A percentile compares a stretch with the other conserved stretches of the same genome.
phyloP scores from a whole-genome alignment of 352 stramenopile genomes.

The Globisporangium recalcitrans region DNA sequence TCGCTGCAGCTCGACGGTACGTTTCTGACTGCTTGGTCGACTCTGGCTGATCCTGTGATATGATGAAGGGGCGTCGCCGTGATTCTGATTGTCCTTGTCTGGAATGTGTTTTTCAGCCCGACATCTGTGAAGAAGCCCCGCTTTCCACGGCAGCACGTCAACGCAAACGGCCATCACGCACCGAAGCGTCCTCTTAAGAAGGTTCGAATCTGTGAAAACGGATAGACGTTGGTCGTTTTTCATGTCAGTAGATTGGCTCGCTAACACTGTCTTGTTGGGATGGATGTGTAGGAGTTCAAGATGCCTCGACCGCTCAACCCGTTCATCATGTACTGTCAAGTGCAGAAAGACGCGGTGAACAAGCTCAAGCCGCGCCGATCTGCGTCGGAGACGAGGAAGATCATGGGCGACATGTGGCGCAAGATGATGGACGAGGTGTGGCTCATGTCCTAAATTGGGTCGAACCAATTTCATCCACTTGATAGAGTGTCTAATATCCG shows the following conservation, averaged over 20 bases:
- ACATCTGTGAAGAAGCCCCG: slow-evolving; percentile 38
- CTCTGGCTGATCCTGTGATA: not conserved
- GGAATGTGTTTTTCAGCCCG: slow-evolving; percentile 22
- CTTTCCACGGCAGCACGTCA: slow-evolving; percentile 9
- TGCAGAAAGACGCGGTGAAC: slow-evolving; percentile 60
- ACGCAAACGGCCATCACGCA: slow-evolving; percentile 22
- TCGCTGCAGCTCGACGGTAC: slow-evolving; percentile 32
- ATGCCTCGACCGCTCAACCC: slow-evolving; percentile 66
- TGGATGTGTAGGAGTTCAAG: slow-evolving; percentile 22
- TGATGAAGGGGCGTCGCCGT: not conserved
- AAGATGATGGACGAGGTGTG: slow-evolving; percentile 66
- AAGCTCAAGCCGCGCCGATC: slow-evolving; percentile 51
- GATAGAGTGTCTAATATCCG: not conserved
- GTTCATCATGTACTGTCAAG: slow-evolving; percentile 81
- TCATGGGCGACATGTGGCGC: slow-evolving; percentile 81
- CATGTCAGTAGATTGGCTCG: too few species aligned
- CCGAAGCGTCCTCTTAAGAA: slow-evolving; percentile 24
- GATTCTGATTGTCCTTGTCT: not conserved
- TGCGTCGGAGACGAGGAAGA: slow-evolving; percentile 68
- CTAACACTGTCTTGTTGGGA: not conserved
- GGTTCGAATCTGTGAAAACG: slow-evolving; percentile 1
- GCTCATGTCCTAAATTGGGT: not conserved
- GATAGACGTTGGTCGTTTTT: too few species aligned
- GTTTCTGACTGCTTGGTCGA: slow-evolving; percentile 1
- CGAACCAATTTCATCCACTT: not conserved